Evolutionary conservation across 768 basidiomycete species (phyloP).

Genomic region (Trametes sanguinea): DNA sequence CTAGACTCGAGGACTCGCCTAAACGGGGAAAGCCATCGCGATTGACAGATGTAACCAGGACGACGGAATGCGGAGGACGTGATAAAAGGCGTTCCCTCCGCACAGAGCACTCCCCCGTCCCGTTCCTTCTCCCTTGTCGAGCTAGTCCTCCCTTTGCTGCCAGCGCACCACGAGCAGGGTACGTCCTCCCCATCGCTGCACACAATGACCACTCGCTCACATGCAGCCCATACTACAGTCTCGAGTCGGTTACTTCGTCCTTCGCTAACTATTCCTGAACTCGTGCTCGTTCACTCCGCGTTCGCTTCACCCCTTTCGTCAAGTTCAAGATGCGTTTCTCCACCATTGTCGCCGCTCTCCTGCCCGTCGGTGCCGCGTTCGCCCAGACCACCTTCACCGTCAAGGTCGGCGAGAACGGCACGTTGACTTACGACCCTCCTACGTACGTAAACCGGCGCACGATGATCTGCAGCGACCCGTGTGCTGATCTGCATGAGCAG

Average conservation of each 20-base stretch:
- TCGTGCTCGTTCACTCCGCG: conserved; percentile 11
- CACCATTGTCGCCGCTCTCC: conserved; percentile 40
- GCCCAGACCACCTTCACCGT: conserved; percentile 31
- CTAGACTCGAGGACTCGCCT: not conserved
- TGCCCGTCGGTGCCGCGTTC: conserved; percentile 50
- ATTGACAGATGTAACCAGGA: conserved; percentile 18
- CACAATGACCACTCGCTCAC: not conserved
- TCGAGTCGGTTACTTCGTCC: conserved; percentile 34
- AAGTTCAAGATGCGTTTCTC: conserved; percentile 54
- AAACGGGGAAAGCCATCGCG: not conserved
- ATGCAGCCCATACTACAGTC: conserved; percentile 17
- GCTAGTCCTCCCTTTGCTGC: conserved; percentile 36
- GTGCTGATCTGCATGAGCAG: conserved; percentile 28
- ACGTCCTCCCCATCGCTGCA: conserved; percentile 21
- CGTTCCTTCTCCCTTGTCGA: conserved; percentile 30
- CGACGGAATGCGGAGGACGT: not conserved
- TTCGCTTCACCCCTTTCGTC: conserved; percentile 3
- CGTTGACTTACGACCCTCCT: conserved; percentile 34
- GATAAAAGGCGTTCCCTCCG: conserved; percentile 8
- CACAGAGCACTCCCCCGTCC: conserved; percentile 12
- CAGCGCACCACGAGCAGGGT: conserved; percentile 50
- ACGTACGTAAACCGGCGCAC: conserved; percentile 7
- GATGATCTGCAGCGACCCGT: not conserved
- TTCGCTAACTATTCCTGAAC: conserved; percentile 22
- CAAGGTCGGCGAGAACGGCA: conserved; percentile 32